Conservation (phyloP, 495 filamentous ascomycete genomes). For the Xylaria acuta region DNA sequence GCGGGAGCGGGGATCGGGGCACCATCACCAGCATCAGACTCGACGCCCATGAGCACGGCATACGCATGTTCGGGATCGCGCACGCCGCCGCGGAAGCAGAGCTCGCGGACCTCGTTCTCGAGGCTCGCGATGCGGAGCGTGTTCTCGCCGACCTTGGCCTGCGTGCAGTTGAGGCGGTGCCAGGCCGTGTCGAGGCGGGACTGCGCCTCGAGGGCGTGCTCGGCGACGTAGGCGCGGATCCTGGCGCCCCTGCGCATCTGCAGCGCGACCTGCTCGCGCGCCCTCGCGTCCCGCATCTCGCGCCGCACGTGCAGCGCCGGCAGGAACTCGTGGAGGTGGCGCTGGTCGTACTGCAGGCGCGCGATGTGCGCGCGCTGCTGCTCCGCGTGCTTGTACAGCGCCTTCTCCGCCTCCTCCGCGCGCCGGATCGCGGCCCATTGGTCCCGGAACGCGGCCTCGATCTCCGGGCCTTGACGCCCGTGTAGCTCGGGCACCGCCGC, state of each 20-base stretch:
- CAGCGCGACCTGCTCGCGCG: neutral
- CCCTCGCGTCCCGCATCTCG: constrained; percentile 14
- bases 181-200: constrained; percentile 17
- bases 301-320: constrained; percentile 20
- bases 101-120: constrained; percentile 19
- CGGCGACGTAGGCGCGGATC: constrained; percentile 13
- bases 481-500: neutral
- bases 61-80: constrained; percentile 21
- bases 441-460: neutral
- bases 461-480: neutral
- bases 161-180: constrained; percentile 12
- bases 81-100: constrained; percentile 25
- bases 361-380: constrained; percentile 9
- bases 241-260: neutral
- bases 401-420: constrained; percentile 4
- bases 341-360: constrained; percentile 3
- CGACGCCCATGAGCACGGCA: constrained; percentile 21
- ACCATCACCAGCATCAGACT: neutral
- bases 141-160: neutral
- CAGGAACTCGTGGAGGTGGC: constrained; percentile 1
- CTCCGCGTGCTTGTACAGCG: neutral
- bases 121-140: constrained; percentile 8
- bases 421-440: constrained; percentile 10
- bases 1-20: neutral
- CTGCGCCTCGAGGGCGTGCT: constrained; percentile 24